Evolutionary conservation across 371 early-diverging fungal genomes (phyloP), one percentile per base, ranked within the genome.

Genomic region (Synchytrium microbalum): DNA sequence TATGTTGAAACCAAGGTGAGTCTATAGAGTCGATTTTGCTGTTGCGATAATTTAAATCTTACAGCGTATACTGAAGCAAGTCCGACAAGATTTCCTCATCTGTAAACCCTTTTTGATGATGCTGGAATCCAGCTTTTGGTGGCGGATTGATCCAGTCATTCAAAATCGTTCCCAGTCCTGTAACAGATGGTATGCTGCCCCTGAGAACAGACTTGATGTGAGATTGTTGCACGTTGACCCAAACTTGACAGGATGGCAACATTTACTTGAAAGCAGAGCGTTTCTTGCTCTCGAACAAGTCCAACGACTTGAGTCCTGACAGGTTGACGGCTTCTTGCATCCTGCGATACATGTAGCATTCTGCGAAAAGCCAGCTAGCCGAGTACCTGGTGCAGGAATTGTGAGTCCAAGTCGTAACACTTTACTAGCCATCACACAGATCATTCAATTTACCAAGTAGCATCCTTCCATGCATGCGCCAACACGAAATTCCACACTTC

Each of bases 351-450:
- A 64, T 63, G 64, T 90, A 91, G 61, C 91, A 85, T 71, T 92
- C 92, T 63, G 85, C 77, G 60, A 88, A 86, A 2, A 92, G 74
- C 85, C 91, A 92, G 8, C 93, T 82, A 1, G 68, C 63, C 38
- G 64, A 28, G 60, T 70, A 76, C 69, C 71, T 74, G 3, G 71
- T 71, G 13, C 55, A 16, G 59, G 29, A 5, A 38, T 38, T 85
- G 79, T 14, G 72, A 74, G 71, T 79, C 82, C 14, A n/a, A n/a
- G n/a, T n/a, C n/a, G n/a, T n/a, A n/a, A n/a, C n/a, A n/a, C n/a
- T n/a, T n/a, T n/a, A n/a, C n/a, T n/a, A n/a, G n/a, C n/a, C n/a
- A n/a, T n/a, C n/a, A n/a, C n/a, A n/a, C n/a, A n/a, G n/a, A n/a
- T n/a, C n/a, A n/a, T n/a, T n/a, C 88, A 89, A 90, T 5, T 84